A percentile compares a stretch with the other conserved stretches of the same genome.
phyloP scores from a whole-genome alignment of 129 eudicot genomes.

The Arctium minus region DNA sequence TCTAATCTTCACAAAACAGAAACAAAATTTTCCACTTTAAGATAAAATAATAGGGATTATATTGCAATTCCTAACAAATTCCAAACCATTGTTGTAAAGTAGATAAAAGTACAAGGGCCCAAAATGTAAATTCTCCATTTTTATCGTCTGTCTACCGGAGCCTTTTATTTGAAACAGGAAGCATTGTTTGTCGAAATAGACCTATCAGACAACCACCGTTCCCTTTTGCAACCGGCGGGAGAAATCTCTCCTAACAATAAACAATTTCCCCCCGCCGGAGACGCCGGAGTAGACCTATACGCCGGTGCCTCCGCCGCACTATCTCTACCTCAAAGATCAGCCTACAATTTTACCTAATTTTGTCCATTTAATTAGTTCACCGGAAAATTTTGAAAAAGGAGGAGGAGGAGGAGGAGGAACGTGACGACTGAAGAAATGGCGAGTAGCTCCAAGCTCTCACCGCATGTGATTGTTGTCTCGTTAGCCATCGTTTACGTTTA shows the following conservation, averaged over 20 bases:
- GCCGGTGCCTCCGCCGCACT: conserved; percentile 61
- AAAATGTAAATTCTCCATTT: background rate
- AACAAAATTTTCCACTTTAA: background rate
- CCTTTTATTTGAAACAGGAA: background rate
- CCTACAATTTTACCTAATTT: background rate
- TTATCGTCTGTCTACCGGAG: background rate
- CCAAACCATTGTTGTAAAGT: background rate
- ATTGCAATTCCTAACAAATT: background rate
- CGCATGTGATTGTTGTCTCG: conserved; percentile 49
- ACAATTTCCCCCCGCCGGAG: conserved; percentile 39
- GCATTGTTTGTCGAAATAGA: conserved; percentile 3
- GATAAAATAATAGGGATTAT: background rate
- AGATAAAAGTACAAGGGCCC: background rate
- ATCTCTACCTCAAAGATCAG: background rate
- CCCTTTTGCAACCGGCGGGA: background rate
- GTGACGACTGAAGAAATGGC: conserved; percentile 25
- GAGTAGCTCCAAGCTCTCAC: conserved; percentile 34
- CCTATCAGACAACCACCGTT: conserved; percentile 11
- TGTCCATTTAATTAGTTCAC: background rate
- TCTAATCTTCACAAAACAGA: no score
- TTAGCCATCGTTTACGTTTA: conserved; percentile 62
- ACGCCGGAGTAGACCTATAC: conserved; percentile 43
- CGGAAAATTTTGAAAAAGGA: background rate
- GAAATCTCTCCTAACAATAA: background rate
- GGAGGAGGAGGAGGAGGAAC: background rate